Conservation (phyloP, 768 basidiomycete species). For the Auriculariales sp. region DNA sequence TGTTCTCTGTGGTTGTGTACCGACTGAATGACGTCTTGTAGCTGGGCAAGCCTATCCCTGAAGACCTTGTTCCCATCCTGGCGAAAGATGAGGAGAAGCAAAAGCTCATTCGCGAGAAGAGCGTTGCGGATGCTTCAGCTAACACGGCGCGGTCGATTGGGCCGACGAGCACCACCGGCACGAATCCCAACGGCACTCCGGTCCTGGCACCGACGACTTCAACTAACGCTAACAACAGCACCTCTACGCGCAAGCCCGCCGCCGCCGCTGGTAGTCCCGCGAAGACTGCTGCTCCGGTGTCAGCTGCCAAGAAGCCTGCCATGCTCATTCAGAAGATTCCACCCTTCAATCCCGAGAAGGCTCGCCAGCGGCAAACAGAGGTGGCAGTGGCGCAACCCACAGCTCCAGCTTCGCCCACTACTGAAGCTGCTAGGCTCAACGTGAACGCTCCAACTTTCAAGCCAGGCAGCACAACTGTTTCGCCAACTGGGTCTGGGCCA, state of each 20-base stretch:
- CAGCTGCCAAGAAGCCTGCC: constrained; percentile 6
- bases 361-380: constrained; percentile 8
- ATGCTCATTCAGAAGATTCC: constrained; percentile 89
- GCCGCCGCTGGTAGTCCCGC: constrained; percentile 5
- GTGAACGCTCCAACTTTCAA: constrained; percentile 85
- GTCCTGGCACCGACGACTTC: constrained; percentile 18
- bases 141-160: constrained; percentile 57
- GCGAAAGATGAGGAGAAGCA: constrained; percentile 92
- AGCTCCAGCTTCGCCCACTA: constrained; percentile 36
- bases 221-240: constrained; percentile 15
- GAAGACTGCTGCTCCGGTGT: constrained; percentile 11
- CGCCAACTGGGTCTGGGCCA: constrained; percentile 25
- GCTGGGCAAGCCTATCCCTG: constrained; percentile 91
- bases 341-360: constrained; percentile 62
- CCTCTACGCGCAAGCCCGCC: constrained; percentile 7
- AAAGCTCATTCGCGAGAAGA: constrained; percentile 65
- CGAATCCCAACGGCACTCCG: neutral
- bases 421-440: constrained; percentile 50
- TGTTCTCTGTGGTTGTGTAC: constrained; percentile 1
- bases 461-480: constrained; percentile 26
- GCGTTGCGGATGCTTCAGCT: constrained; percentile 51
- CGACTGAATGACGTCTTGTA: constrained; percentile 20
- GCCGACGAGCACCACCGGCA: neutral
- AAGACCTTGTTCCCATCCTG: constrained; percentile 82
- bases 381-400: constrained; percentile 17